These are phyloP conservation scores for Rhizopogon hawkerae DNA, from an alignment of 1,284 basidiomycete genomes.

Conservation along the genomic window DNA sequence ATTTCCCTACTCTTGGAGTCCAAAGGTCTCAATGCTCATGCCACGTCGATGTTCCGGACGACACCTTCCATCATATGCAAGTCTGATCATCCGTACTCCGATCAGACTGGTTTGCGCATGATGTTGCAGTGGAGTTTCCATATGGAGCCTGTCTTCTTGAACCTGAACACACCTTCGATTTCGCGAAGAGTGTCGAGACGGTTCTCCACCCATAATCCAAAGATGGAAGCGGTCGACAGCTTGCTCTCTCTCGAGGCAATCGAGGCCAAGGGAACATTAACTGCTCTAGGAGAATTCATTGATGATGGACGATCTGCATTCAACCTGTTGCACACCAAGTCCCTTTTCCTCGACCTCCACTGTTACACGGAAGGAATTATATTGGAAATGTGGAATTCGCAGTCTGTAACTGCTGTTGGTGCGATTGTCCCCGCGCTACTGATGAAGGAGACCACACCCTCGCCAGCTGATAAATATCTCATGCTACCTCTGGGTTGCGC, in stretches of 20 bases:
- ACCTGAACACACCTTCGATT: constrained; percentile 21
- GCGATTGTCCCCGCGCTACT: constrained; percentile 27
- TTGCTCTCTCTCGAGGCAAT: constrained; percentile 51
- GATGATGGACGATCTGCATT: constrained; percentile 34
- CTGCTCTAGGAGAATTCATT: constrained; percentile 39
- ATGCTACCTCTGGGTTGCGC: constrained; percentile 47
- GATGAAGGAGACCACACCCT: constrained; percentile 19
- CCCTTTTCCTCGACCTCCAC: constrained; percentile 45
- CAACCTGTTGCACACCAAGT: constrained; percentile 38
- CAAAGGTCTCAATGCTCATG: constrained; percentile 35
- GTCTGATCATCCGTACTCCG: constrained; percentile 11
- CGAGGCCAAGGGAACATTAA: constrained; percentile 37
- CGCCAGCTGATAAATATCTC: constrained; percentile 24
- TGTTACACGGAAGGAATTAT: constrained; percentile 54
- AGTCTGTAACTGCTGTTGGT: constrained; percentile 49
- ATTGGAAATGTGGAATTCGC: constrained; percentile 67
- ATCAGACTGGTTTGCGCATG: constrained; percentile 32
- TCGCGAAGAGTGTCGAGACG: constrained; percentile 22
- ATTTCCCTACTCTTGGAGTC: constrained; percentile 46
- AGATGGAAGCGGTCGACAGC: constrained; percentile 27
- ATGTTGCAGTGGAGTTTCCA: constrained; percentile 27
- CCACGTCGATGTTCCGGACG: constrained; percentile 28
- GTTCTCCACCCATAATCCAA: constrained; percentile 12
- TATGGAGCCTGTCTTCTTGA: constrained; percentile 39
- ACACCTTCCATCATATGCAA: constrained; percentile 12